phyloP scores from a whole-genome alignment of 2,329 filamentous ascomycete genomes.

The Cryoendolithus antarcticus region DNA sequence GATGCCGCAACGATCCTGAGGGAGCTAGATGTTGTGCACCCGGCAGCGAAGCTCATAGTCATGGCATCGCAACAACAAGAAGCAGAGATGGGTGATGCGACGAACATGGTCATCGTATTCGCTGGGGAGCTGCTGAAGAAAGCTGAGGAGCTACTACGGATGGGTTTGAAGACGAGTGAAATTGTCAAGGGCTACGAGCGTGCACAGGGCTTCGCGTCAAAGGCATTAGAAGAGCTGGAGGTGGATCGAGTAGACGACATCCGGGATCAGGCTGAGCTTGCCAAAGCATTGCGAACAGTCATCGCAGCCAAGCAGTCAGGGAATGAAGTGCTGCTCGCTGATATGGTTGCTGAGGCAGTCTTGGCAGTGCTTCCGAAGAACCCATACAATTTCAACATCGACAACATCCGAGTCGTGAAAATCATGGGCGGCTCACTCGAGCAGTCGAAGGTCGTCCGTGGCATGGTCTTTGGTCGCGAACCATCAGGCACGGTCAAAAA shows the following conservation, averaged over 20 bases:
- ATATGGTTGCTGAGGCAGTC: constrained; percentile 71
- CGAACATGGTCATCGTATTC: constrained; percentile 90
- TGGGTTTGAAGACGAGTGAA: constrained; percentile 98
- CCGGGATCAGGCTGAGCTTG: constrained; percentile 66
- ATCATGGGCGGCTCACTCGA: constrained; percentile 96
- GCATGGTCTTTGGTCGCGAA: constrained; percentile 96
- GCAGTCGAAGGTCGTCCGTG: constrained; percentile 87
- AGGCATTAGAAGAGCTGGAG: constrained; percentile 66
- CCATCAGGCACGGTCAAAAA: constrained; percentile 87
- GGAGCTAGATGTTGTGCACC: constrained; percentile 96
- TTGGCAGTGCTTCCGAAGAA: constrained; percentile 92
- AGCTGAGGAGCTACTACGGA: constrained; percentile 87
- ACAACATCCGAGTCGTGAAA: constrained; percentile 98
- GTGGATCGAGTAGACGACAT: constrained; percentile 86
- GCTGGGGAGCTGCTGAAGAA: constrained; percentile 93
- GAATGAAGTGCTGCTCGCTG: constrained; percentile 75
- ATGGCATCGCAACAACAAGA: constrained; percentile 99
- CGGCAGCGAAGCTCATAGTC: constrained; percentile 90
- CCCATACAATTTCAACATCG: constrained; percentile 90
- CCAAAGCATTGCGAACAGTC: constrained; percentile 91
- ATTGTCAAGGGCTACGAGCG: constrained; percentile 93
- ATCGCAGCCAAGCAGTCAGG: constrained; percentile 95
- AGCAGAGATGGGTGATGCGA: constrained; percentile 96
- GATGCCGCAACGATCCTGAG: constrained; percentile 94
- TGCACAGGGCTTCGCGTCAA: constrained; percentile 77